Evolutionary conservation across 306 rosid species (phyloP).

Genomic region (Dryas octopetala): DNA sequence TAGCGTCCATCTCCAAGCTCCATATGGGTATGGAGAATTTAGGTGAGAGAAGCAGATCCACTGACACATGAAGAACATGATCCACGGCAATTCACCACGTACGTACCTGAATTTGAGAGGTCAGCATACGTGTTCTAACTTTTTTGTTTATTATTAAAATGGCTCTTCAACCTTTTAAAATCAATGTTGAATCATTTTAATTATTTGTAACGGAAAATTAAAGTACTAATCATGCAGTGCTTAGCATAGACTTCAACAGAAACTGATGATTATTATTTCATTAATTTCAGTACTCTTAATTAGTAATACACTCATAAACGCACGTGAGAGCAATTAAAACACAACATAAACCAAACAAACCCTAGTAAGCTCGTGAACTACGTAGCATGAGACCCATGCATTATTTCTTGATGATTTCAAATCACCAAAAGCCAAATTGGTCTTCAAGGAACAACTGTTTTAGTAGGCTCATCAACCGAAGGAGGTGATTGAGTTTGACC

Average conservation of each 20-base stretch:
- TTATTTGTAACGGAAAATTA: too few species aligned
- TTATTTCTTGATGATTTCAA: neutral
- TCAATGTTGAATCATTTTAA: too few species aligned
- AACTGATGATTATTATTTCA: neutral
- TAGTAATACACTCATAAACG: neutral
- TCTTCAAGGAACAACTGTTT: neutral
- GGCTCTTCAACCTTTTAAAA: too few species aligned
- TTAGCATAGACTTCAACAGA: neutral
- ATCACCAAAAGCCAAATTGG: neutral
- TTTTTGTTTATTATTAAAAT: too few species aligned
- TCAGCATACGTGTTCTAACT: too few species aligned
- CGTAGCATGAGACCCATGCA: neutral
- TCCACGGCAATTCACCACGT: too few species aligned
- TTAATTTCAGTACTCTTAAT: neutral
- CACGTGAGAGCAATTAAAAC: neutral
- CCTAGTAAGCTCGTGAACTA: neutral
- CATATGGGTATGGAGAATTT: too few species aligned
- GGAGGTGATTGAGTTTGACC: slow-evolving; percentile 12
- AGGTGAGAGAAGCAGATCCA: too few species aligned
- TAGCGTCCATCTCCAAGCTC: too few species aligned
- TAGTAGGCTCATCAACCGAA: neutral
- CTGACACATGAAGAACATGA: too few species aligned
- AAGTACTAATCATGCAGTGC: neutral
- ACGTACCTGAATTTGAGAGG: too few species aligned
- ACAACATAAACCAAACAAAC: neutral